A percentile compares a stretch with the other conserved stretches of the same genome.
Evolutionary conservation across 2,329 filamentous ascomycete species (phyloP).

Genomic region (Colletotrichum phormii): DNA sequence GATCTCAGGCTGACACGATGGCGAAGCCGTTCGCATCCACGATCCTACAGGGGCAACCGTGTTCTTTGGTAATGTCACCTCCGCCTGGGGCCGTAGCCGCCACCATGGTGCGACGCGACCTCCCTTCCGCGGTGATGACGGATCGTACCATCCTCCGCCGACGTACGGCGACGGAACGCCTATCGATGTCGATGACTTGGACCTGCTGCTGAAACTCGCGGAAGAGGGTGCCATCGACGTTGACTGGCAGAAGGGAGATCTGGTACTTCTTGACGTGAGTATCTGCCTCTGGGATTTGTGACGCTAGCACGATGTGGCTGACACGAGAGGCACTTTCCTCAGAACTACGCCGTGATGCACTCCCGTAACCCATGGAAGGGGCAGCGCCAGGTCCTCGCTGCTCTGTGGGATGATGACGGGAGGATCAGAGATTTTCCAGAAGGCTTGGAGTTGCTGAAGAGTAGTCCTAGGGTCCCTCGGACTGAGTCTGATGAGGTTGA

Average conservation of each 20-base stretch:
- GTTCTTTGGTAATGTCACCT: conserved; percentile 50
- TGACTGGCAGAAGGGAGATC: conserved; percentile 45
- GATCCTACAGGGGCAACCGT: conserved; percentile 42
- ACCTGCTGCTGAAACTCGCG: conserved; percentile 44
- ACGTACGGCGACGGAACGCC: conserved; percentile 44
- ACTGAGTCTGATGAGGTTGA: neutral
- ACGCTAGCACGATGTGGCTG: conserved; percentile 22
- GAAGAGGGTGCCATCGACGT: conserved; percentile 42
- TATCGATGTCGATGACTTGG: conserved; percentile 45
- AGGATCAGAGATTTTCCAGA: conserved; percentile 43
- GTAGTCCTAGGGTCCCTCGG: conserved; percentile 32
- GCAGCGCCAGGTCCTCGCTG: conserved; percentile 45
- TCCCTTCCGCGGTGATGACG: conserved; percentile 46
- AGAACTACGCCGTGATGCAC: conserved; percentile 50
- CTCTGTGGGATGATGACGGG: conserved; percentile 45
- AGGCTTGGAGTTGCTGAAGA: conserved; percentile 37
- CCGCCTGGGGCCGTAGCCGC: conserved; percentile 47
- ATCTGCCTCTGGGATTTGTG: neutral
- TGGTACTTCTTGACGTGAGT: conserved; percentile 47
- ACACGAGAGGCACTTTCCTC: neutral
- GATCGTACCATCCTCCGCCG: conserved; percentile 48
- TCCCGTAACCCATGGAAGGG: conserved; percentile 46
- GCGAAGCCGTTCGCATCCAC: conserved; percentile 44
- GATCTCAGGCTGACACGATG: neutral
- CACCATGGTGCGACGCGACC: conserved; percentile 47